Evolutionary conservation across 2,329 filamentous ascomycete genomes (phyloP), one percentile per base, ranked within the genome.

Genomic region (Calcarisporium arbuscula): DNA sequence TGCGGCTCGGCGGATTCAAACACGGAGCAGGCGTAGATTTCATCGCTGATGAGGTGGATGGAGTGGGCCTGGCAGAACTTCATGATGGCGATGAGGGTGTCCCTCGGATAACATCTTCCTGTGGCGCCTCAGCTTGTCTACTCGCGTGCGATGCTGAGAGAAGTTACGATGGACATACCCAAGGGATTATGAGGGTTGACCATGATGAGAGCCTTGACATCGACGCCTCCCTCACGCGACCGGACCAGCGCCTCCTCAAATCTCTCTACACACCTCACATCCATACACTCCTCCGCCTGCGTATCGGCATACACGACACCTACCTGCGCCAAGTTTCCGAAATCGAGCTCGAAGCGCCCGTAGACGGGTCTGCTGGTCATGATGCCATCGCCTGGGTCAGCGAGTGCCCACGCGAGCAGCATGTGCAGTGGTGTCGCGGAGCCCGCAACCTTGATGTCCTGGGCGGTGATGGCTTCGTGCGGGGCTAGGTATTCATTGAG

Each of bases 311-410:
- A 72, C 0, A 72, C 57, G 0, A 73, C 58, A 8, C 51, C 49
- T 4, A 63, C 52, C 1, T 61, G 56, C 1, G 64, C 55, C 26
- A 65, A 60, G 18, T 65, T 56, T 1, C 57, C 56, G 21, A 73
- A 65, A 40, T 74, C 70, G 4, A 63, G 52, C 23, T 69, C 59
- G 36, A 74, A 72, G 3, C 64, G 62, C 5, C 68, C 68, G 34
- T 73, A 74, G 6, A 62, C 52, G 2, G 64, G 64, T 2, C 57
- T 48, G 20, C 58, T 60, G 2, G 58, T 48, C 9, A 67, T 42
- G n/a, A 67, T 52, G 1, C 52, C 61, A 3, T 67, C 61, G 4
- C 58, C 54, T 0, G 56, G 49, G 22, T 66, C 52, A 0, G 56
- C 56, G 9, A 66, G 39, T 5, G 51, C 53, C 56, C 60, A 66